A percentile compares a stretch with the other conserved stretches of the same genome.
These are phyloP conservation scores for Mycena belliarum DNA, from an alignment of 768 basidiomycete species.

Conservation along the genomic window DNA sequence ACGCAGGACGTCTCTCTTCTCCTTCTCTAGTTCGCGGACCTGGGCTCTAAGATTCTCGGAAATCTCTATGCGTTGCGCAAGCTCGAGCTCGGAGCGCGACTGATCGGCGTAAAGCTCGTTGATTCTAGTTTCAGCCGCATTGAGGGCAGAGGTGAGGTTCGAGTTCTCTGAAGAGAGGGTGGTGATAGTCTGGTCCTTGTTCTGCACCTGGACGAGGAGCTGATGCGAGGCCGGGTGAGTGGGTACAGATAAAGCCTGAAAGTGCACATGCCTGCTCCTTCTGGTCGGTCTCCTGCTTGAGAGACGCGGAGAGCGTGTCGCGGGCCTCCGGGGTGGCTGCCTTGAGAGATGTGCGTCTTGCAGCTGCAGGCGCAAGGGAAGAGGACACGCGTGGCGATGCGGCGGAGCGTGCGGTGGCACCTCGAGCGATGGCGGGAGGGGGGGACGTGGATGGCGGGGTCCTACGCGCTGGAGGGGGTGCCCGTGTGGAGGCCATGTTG, in stretches of 20 bases:
- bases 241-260: conserved; percentile 2
- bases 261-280: conserved; percentile 68
- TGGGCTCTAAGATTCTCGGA: conserved; percentile 79
- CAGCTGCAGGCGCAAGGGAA: conserved; percentile 47
- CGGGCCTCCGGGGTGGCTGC: conserved; percentile 49
- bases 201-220: conserved; percentile 77
- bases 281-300: conserved; percentile 77
- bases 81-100: conserved; percentile 76
- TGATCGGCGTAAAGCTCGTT: conserved; percentile 83
- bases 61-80: conserved; percentile 81
- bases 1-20: conserved; percentile 79
- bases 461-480: conserved; percentile 51
- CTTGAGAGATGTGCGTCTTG: conserved; percentile 56
- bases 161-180: conserved; percentile 65
- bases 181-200: conserved; percentile 72
- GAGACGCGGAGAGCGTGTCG: conserved; percentile 58
- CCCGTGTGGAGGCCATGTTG: conserved; percentile 46
- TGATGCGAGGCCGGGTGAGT: conserved; percentile 29
- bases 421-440: conserved; percentile 47
- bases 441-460: conserved; percentile 44
- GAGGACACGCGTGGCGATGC: conserved; percentile 57
- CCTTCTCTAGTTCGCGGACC: conserved; percentile 84
- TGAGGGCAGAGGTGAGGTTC: conserved; percentile 62
- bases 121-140: conserved; percentile 69
- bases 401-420: conserved; percentile 67